A percentile compares a stretch with the other conserved stretches of the same genome.
Conservation (phyloP, 192 early-diverging fungal species). For the Lobosporangium transversale region DNA sequence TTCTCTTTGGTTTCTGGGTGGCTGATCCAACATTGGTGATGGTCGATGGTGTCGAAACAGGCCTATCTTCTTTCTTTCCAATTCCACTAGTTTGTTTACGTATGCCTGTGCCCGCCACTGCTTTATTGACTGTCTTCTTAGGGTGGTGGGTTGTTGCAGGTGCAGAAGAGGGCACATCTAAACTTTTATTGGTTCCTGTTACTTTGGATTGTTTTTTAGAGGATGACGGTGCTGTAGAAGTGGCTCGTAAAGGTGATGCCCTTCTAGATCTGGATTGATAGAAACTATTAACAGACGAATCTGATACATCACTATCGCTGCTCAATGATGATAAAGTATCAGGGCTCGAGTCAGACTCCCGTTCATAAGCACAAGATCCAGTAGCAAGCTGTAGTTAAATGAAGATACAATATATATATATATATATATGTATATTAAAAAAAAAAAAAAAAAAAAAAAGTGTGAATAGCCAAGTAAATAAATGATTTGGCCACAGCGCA, state of each 20-base stretch:
- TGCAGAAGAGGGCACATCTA: background rate
- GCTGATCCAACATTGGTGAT: slow-evolving; percentile 41
- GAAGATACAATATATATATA: too few species aligned
- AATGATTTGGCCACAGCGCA: background rate
- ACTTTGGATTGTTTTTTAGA: slow-evolving; percentile 2
- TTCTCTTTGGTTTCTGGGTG: slow-evolving; percentile 40
- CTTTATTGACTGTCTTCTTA: too few species aligned
- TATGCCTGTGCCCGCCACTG: too few species aligned
- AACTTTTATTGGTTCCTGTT: background rate
- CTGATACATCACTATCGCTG: slow-evolving; percentile 34
- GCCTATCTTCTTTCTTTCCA: background rate
- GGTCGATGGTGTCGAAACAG: slow-evolving; percentile 31
- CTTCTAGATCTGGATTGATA: background rate
- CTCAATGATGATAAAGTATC: slow-evolving; percentile 19
- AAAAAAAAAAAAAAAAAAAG: slow-evolving; percentile 17
- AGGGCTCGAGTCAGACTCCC: slow-evolving; percentile 11
- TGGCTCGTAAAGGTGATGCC: too few species aligned
- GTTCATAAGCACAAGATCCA: too few species aligned
- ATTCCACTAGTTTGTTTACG: too few species aligned
- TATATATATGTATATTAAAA: slow-evolving; percentile 18
- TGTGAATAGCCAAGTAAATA: background rate
- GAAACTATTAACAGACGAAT: too few species aligned
- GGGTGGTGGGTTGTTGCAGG: too few species aligned
- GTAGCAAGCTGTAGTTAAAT: too few species aligned
- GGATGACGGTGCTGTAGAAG: too few species aligned